phyloP scores from a whole-genome alignment of 2,329 filamentous ascomycete species.

The Colletotrichum salicis region DNA sequence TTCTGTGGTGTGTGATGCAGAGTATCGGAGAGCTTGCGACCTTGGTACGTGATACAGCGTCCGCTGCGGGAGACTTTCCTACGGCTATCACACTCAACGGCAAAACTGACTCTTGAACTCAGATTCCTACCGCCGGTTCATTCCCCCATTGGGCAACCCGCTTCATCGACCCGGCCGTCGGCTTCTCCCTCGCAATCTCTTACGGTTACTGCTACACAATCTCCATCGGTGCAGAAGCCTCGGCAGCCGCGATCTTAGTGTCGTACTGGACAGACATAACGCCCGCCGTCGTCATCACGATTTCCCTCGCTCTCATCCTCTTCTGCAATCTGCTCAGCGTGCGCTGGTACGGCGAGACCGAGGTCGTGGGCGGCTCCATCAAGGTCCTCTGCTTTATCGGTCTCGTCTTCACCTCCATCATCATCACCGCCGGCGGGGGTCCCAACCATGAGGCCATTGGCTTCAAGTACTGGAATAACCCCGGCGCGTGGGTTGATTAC shows the following conservation, averaged over 20 bases:
- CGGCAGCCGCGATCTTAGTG: slow-evolving; percentile 54
- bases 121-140: slow-evolving; percentile 37
- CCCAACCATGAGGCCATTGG: slow-evolving; percentile 53
- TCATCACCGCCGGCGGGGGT: slow-evolving; percentile 61
- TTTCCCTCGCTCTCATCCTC: slow-evolving; percentile 53
- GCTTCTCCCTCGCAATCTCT: slow-evolving; percentile 58
- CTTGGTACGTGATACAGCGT: slow-evolving; percentile 48
- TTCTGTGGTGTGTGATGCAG: slow-evolving; percentile 58
- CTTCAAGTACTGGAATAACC: slow-evolving; percentile 57
- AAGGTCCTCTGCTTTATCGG: slow-evolving; percentile 63
- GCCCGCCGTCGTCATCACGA: slow-evolving; percentile 55
- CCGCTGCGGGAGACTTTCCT: slow-evolving; percentile 50
- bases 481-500: slow-evolving; percentile 58
- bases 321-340: slow-evolving; percentile 54
- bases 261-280: slow-evolving; percentile 55
- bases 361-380: slow-evolving; percentile 54
- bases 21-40: slow-evolving; percentile 57
- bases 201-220: slow-evolving; percentile 58
- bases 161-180: slow-evolving; percentile 54
- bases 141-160: slow-evolving; percentile 41
- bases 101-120: neutral
- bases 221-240: slow-evolving; percentile 56
- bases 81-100: slow-evolving; percentile 47
- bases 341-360: slow-evolving; percentile 56
- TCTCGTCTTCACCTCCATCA: slow-evolving; percentile 58